phyloP scores from a whole-genome alignment of 768 basidiomycete genomes.

The Hydnomerulius pinastri region DNA sequence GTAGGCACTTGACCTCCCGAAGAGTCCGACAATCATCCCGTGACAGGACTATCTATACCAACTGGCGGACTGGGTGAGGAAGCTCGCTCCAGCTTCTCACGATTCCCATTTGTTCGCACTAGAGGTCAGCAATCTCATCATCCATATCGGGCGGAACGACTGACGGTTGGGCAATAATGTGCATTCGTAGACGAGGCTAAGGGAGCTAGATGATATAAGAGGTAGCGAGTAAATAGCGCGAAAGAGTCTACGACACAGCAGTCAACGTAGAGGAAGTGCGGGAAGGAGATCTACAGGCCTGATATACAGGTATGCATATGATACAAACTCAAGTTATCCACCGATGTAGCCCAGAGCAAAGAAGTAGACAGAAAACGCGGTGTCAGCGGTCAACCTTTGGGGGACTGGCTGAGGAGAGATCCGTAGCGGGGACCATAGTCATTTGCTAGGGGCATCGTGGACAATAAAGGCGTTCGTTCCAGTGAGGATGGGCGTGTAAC shows the following conservation, averaged over 20 bases:
- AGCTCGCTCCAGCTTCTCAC: conserved; percentile 69
- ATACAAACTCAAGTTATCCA: not conserved
- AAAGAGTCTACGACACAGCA: not conserved
- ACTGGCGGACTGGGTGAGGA: conserved; percentile 70
- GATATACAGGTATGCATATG: no score
- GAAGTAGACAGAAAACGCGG: not conserved
- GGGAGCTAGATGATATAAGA: conserved; percentile 1
- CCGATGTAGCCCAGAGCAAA: not conserved
- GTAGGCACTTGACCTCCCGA: not conserved
- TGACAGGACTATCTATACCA: conserved; percentile 83
- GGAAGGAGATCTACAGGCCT: no score
- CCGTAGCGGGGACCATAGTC: conserved; percentile 14
- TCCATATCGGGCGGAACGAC: not conserved
- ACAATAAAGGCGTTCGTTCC: conserved; percentile 41
- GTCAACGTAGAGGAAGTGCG: not conserved
- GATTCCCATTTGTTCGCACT: conserved; percentile 79
- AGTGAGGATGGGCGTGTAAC: conserved; percentile 25
- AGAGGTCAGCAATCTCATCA: conserved; percentile 52
- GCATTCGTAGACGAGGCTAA: conserved; percentile 1
- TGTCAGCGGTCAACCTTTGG: not conserved
- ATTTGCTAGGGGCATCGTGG: conserved; percentile 8
- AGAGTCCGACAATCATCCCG: not conserved
- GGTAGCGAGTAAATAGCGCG: not conserved
- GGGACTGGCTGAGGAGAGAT: not conserved
- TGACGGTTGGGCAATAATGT: not conserved